Conservation (phyloP, 257 asterid genomes). For the Nicotiana knightiana region DNA sequence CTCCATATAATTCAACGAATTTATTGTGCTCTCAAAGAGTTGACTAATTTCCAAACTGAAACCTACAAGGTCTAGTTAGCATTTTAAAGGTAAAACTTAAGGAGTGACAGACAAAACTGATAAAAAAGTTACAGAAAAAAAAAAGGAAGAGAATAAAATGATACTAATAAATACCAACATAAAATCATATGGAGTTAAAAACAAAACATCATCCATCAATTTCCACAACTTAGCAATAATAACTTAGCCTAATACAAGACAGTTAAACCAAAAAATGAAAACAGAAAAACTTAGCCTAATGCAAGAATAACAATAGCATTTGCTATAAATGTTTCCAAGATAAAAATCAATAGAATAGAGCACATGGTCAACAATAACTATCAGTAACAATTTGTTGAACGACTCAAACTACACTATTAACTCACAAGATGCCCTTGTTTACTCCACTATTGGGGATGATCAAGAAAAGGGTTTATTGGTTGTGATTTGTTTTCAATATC, state of each 20-base stretch:
- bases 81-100: neutral
- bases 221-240: neutral
- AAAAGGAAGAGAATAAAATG: neutral
- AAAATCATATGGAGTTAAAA: neutral
- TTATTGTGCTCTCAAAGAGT: neutral
- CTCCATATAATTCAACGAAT: neutral
- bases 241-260: neutral
- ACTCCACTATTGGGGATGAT: neutral
- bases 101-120: neutral
- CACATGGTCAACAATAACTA: neutral
- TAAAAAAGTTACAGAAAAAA: neutral
- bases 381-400: neutral
- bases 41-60: neutral
- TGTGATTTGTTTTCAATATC: neutral
- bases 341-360: neutral
- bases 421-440: neutral
- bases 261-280: no score
- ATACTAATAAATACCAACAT: neutral
- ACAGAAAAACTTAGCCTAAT: neutral
- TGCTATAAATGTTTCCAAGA: neutral
- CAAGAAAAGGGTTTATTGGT: neutral
- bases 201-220: neutral
- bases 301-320: neutral
- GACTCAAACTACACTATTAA: neutral
- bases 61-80: neutral